Evolutionary conservation across 257 asterid genomes (phyloP), one percentile per base, ranked within the genome.

Genomic region (Avicennia marina): DNA sequence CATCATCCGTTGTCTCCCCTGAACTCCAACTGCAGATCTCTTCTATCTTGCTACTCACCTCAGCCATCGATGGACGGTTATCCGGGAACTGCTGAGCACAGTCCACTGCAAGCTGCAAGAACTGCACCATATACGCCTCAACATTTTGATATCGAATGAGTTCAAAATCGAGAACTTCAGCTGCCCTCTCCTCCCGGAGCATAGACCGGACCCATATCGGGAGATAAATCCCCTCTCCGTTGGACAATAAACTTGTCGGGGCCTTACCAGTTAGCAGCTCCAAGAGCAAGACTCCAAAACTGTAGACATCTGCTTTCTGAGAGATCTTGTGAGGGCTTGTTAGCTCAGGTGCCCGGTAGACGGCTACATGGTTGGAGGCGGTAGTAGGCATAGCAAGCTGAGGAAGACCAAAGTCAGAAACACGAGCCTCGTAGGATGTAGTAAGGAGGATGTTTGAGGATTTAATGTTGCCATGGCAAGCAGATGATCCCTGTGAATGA

Each of bases 401-500:
- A 10, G 80, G 72, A 0, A 79, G 80, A 1, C 78, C 75, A 0
- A 64, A 42, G 67, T 79, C 86, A 0, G 86, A 76, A 5, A 79
- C 83, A 26, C 86, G 76, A 16, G 86, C 51, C 19, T 76, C 76
- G 52, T 67, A 79, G 6, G 72, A 64, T 0, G 49, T 45, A 0
- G 82, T 72, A 42, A 79, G 80, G 62, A 79, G 80, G 47, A 79
- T 52, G 65, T 79, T 79, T 31, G 86, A 79, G 4, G 86, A 76
- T 16, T 76, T 79, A 19, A 79, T 64, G 81, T 56, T 79, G 56
- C 86, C 86, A 12, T 79, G 86, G 38, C 81, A 73, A 6, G 60
- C 11, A 0, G 83, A 60, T 1, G 76, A 9, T 70, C 74, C 75
- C 12, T 61, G 78, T 3, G 86, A 67, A 34, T 79, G 86, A 16